Evolutionary conservation across 139 green algal species (phyloP), one percentile per base, ranked within the genome.

Genomic region (Nannochloris sp.): DNA sequence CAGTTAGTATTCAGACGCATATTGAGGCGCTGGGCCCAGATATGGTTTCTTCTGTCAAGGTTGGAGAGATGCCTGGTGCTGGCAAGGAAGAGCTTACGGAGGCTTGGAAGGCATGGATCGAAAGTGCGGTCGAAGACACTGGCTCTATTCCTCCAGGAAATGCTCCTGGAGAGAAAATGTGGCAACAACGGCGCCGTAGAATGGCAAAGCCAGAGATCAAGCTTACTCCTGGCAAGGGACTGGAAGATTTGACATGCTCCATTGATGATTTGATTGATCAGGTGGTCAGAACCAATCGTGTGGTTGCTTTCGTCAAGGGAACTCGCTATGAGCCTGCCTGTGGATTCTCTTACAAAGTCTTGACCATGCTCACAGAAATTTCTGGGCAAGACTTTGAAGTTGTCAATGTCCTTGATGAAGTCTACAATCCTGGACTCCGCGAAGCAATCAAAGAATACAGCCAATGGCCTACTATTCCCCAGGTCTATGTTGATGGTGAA

Each of bases 391-490:
- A 50, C 40, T 58, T 61, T 44, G 73, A 90, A 62, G 81, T 88
- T 2, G 83, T 97, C 10, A 92, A 98, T 68, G 91, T 97, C 24
- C 75, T 98, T 54, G 85, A 94, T 36, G 92, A 98, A 25, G 76
- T 88, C 40, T 79, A 85, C 73, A 92, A 92, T 78, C 87, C 85
- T 4, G 83, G 87, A 8, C 70, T 98, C 63, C 68, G 92, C 31
- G 87, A 96, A 14, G 86, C 86, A 18, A 89, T 98, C 74, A 98
- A 98, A 73, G 59, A 68, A 3, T 96, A 92, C 79, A 87, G 69
- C 44, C 78, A 91, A 60, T 98, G 92, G 92, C 92, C 92, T 19
- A 98, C 92, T 23, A 95, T 98, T 57, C 92, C 92, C 1, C 87
- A 94, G 80, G 78, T 85, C 40, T 97, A 93, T 71, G 61, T 95